Evolutionary conservation across 306 rosid genomes (phyloP), one percentile per base, ranked within the genome.

Genomic region (Ormosia semicastrata): DNA sequence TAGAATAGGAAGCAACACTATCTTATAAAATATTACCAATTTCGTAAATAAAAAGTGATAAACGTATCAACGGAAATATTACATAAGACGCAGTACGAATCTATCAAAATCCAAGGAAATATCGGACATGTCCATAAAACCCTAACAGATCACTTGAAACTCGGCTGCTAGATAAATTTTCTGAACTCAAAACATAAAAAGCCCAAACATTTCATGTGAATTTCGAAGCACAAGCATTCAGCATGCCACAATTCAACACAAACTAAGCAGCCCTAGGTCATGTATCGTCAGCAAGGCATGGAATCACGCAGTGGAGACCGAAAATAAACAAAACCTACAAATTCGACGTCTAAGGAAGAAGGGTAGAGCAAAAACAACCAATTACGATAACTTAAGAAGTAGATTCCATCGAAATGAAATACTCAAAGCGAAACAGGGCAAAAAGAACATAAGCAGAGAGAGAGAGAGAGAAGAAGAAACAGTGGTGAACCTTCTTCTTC

Each of bases 401-500:
- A 56, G 78, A 73, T 72, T 63, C 11, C 29, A 34, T 30, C 5
- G 63, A 62, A 87, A 77, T 14, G 62, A 46, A 75, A 49, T 2
- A 63, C 69, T 76, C 18, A 76, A 75, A 85, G 17, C 17, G 24
- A 49, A 49, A 49, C 18, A 54, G 43, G 49, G 54, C 5, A 33
- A 39, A 30, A 29, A 13, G 5, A 49, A 49, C 15, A 49, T 15
- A 49, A 49, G 4, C 54, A 49, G 17, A 49, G 54, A 46, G 14
- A 46, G 52, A 3, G 54, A 49, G 24, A 24, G 81, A 10, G 24
- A 8, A 44, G 49, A 8, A 3, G 15, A 71, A 65, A 52, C 66
- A 72, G 65, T 14, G 0, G 70, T 44, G 79, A 12, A 95, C 99
- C 95, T 93, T 91, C 88, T 95, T 95, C 74, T 84, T 84, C 99